Conservation (phyloP, 495 filamentous ascomycete genomes). For the Penicillium chermesinum region DNA sequence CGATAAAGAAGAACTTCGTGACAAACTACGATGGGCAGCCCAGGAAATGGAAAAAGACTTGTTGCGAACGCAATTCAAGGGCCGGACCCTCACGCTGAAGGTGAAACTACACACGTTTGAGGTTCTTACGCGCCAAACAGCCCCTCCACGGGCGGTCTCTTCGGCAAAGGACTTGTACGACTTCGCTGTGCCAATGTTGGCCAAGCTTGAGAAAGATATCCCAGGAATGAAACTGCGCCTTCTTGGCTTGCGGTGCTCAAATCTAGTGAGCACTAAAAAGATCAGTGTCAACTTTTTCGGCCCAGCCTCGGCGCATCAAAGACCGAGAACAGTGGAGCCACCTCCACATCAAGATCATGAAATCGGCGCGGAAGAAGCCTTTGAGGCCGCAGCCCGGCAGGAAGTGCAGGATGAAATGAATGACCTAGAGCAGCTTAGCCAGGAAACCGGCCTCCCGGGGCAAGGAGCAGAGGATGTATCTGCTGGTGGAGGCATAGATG, state of each 20-base stretch:
- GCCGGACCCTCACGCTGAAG: conserved; percentile 84
- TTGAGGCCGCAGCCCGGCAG: conserved; percentile 59
- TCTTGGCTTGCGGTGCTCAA: conserved; percentile 83
- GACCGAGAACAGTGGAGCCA: conserved; percentile 4
- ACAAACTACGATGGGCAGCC: conserved; percentile 72
- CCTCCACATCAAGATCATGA: conserved; percentile 49
- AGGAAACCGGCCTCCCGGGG: conserved; percentile 38
- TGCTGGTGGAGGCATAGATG: background rate
- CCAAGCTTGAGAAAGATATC: conserved; percentile 81
- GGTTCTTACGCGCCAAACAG: conserved; percentile 76
- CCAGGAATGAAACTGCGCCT: conserved; percentile 75
- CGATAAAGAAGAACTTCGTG: conserved; percentile 60
- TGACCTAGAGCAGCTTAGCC: conserved; percentile 57
- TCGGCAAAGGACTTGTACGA: conserved; percentile 78
- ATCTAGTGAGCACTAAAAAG: conserved; percentile 80
- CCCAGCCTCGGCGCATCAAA: conserved; percentile 22
- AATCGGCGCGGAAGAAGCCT: conserved; percentile 62
- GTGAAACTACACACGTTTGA: conserved; percentile 93
- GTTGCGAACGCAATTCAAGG: conserved; percentile 72
- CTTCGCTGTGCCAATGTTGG: conserved; percentile 75
- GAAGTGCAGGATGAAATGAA: conserved; percentile 62
- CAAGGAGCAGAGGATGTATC: background rate
- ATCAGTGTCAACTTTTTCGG: conserved; percentile 78
- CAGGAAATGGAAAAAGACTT: conserved; percentile 89
- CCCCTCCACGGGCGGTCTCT: conserved; percentile 65